These are phyloP conservation scores for Agrostemma githago DNA, from an alignment of 148 eudicot genomes.

Conservation along the genomic window DNA sequence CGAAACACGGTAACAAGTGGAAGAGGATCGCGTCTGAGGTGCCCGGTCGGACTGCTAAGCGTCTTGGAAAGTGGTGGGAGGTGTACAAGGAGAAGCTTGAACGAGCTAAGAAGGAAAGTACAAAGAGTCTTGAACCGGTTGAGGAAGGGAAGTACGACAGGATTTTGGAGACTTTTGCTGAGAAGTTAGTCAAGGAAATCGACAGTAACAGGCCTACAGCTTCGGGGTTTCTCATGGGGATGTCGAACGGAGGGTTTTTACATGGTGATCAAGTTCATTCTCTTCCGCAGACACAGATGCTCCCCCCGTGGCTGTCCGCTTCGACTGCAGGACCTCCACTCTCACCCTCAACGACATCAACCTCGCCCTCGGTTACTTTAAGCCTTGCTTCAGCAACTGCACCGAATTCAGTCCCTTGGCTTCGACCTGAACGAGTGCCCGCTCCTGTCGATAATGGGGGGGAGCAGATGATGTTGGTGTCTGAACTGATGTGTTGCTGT, in stretches of 20 bases:
- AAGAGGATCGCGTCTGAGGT: conserved; percentile 65
- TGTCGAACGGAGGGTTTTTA: conserved; percentile 45
- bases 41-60: conserved; percentile 62
- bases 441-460: conserved; percentile 15
- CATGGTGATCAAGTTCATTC: conserved; percentile 29
- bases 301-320: conserved; percentile 80
- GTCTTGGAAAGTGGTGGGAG: conserved; percentile 89
- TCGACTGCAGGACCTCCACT: conserved; percentile 40
- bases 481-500: conserved; percentile 62
- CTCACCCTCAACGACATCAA: conserved; percentile 77
- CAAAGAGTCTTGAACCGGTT: conserved; percentile 43
- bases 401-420: conserved; percentile 38
- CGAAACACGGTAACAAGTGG: conserved; percentile 72
- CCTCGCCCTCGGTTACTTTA: conserved; percentile 77
- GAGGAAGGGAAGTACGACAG: conserved; percentile 64
- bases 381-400: conserved; percentile 58
- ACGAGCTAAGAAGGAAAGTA: conserved; percentile 49
- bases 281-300: conserved; percentile 22
- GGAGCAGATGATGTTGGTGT: conserved; percentile 36
- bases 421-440: conserved; percentile 43
- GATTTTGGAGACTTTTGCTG: conserved; percentile 68
- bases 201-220: conserved; percentile 17
- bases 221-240: conserved; percentile 38
- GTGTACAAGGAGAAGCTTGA: conserved; percentile 84
- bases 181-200: conserved; percentile 71